Percentiles rank a stretch among this genome's conserved stretches.
Conservation (phyloP, 2,329 filamentous ascomycete species). For the Epichloe sp. region DNA sequence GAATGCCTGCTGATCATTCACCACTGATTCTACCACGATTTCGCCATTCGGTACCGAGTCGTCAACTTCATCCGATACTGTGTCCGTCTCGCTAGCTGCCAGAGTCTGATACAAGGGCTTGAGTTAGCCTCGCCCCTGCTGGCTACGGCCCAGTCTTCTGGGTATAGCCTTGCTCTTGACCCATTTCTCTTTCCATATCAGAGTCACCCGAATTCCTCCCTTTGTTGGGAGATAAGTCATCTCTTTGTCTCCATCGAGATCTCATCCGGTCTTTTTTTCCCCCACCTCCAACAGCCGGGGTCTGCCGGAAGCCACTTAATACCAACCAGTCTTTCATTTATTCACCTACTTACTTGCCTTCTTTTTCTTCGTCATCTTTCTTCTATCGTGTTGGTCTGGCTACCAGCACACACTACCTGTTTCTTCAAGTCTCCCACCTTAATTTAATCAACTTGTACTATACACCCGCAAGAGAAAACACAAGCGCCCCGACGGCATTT, state of each 20-base stretch:
- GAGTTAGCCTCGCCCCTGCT: constrained; percentile 4
- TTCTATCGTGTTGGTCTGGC: constrained; percentile 36
- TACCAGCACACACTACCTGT: constrained; percentile 26
- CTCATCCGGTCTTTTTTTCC: constrained; percentile 5
- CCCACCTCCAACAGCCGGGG: constrained; percentile 2
- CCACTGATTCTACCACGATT: constrained; percentile 15
- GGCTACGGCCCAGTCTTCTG: constrained; percentile 8
- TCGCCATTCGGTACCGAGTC: constrained; percentile 18
- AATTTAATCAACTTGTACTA: neutral
- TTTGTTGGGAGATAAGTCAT: constrained; percentile 4
- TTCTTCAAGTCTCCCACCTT: neutral
- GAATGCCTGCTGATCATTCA: constrained; percentile 34
- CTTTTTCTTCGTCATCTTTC: constrained; percentile 17
- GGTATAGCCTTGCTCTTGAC: constrained; percentile 4
- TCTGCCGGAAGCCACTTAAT: constrained; percentile 7
- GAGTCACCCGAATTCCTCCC: constrained; percentile 8
- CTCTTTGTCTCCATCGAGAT: constrained; percentile 7
- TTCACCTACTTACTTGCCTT: constrained; percentile 20
- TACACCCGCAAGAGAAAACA: neutral
- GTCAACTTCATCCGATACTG: constrained; percentile 21
- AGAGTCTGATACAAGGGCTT: constrained; percentile 9
- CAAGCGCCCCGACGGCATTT: neutral
- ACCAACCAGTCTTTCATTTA: constrained; percentile 30
- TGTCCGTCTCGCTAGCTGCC: neutral
- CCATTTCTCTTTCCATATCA: constrained; percentile 3